phyloP scores from a whole-genome alignment of 768 basidiomycete genomes.

The Coprinellus micaceus region DNA sequence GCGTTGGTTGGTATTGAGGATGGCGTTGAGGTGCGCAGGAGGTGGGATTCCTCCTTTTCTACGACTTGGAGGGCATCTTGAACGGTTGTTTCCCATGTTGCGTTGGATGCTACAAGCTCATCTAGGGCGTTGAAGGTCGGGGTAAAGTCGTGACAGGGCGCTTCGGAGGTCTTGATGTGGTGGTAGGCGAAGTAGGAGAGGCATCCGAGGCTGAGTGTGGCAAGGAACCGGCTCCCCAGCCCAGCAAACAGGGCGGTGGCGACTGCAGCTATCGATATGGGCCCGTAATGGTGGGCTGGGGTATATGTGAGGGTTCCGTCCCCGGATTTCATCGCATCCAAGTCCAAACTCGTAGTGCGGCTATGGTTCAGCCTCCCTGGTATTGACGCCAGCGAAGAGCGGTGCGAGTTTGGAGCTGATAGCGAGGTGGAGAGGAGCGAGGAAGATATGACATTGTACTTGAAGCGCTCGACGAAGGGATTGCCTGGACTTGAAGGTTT shows the following conservation, averaged over 20 bases:
- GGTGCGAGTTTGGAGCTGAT: slow-evolving; percentile 26
- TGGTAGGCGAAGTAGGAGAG: slow-evolving; percentile 38
- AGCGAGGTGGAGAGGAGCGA: slow-evolving; percentile 63
- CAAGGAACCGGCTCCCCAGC: slow-evolving; percentile 39
- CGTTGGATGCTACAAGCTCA: slow-evolving; percentile 63
- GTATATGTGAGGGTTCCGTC: slow-evolving; percentile 17
- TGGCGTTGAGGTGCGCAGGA: not conserved
- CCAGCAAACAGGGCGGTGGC: slow-evolving; percentile 38
- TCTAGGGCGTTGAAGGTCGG: slow-evolving; percentile 65
- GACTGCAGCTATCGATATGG: slow-evolving; percentile 36
- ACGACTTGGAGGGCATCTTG: slow-evolving; percentile 63
- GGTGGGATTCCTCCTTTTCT: slow-evolving; percentile 59
- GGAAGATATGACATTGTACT: slow-evolving; percentile 80
- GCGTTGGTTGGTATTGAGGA: slow-evolving; percentile 29
- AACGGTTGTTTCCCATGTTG: slow-evolving; percentile 71
- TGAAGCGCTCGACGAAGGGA: slow-evolving; percentile 74
- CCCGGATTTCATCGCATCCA: not conserved
- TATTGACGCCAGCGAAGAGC: slow-evolving; percentile 30
- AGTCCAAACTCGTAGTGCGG: slow-evolving; percentile 35
- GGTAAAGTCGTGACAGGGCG: slow-evolving; percentile 43
- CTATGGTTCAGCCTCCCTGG: slow-evolving; percentile 49
- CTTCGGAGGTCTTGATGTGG: slow-evolving; percentile 28
- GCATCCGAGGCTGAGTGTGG: slow-evolving; percentile 35
- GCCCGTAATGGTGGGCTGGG: slow-evolving; percentile 36
- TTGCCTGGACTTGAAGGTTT: slow-evolving; percentile 33